Conservation (phyloP, 495 filamentous ascomycete species). For the Talaromyces nanjingensis region DNA sequence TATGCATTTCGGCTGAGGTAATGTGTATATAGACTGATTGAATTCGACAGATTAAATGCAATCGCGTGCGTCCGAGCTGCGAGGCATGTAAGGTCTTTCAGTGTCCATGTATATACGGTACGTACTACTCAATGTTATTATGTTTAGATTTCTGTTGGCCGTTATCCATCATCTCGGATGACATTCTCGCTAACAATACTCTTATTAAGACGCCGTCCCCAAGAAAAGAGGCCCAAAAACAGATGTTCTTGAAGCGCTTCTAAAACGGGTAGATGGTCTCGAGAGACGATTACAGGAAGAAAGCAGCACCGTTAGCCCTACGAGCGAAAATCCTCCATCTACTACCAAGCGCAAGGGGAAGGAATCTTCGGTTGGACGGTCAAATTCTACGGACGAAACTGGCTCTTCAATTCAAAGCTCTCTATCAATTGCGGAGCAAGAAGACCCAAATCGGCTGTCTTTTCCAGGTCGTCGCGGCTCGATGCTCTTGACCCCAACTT, state of each 20-base stretch:
- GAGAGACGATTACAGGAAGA: conserved; percentile 71
- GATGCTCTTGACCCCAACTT: background rate
- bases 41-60: conserved; percentile 71
- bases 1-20: conserved; percentile 18
- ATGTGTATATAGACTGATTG: background rate
- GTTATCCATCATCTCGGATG: background rate
- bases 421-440: background rate
- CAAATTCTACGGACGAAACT: conserved; percentile 17
- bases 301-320: conserved; percentile 43
- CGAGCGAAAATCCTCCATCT: conserved; percentile 22
- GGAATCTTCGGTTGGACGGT: conserved; percentile 13
- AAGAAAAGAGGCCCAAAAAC: conserved; percentile 88
- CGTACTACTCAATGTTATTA: conserved; percentile 15
- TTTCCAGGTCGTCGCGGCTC: conserved; percentile 1
- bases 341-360: conserved; percentile 12
- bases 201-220: conserved; percentile 64
- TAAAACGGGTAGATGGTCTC: conserved; percentile 77
- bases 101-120: conserved; percentile 84
- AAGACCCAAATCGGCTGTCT: background rate
- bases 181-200: background rate
- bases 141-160: background rate
- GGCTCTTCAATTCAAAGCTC: conserved; percentile 15
- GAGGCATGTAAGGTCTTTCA: conserved; percentile 86
- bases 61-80: conserved; percentile 73
- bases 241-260: conserved; percentile 74